These are phyloP conservation scores for Ocimum tenuiflorum DNA, from an alignment of 257 asterid genomes.

Conservation along the genomic window DNA sequence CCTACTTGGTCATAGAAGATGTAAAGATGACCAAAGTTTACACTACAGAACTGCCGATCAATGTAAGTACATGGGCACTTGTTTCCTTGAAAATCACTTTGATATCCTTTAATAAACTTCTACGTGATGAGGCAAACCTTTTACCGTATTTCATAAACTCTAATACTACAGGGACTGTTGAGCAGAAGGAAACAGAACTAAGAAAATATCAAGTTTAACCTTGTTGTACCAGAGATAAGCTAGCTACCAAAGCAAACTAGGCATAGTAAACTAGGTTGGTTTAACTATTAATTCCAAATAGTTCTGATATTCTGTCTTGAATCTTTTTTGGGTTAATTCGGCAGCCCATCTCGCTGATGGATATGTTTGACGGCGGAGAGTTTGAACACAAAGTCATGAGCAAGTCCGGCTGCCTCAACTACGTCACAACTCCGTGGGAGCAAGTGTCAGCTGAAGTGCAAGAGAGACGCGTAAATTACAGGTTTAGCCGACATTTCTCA, in stretches of 20 bases:
- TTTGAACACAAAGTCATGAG: slow-evolving; percentile 70
- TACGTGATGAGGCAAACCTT: not conserved
- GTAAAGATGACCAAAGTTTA: slow-evolving; percentile 53
- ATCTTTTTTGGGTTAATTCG: slow-evolving; percentile 6
- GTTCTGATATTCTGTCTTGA: too few species aligned
- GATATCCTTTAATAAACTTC: too few species aligned
- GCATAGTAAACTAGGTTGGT: too few species aligned
- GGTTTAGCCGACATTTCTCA: slow-evolving; percentile 56
- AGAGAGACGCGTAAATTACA: slow-evolving; percentile 63
- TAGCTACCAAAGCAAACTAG: too few species aligned
- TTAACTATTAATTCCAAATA: too few species aligned
- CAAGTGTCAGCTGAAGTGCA: slow-evolving; percentile 24
- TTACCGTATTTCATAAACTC: not conserved
- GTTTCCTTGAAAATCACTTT: not conserved
- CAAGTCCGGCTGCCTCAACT: slow-evolving; percentile 71
- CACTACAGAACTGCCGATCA: slow-evolving; percentile 50
- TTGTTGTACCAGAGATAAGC: too few species aligned
- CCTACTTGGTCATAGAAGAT: slow-evolving; percentile 49
- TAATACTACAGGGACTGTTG: not conserved
- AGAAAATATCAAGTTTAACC: not conserved
- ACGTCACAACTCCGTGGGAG: slow-evolving; percentile 59
- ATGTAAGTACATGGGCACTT: slow-evolving; percentile 34
- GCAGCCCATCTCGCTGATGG: slow-evolving; percentile 57
- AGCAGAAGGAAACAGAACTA: not conserved
- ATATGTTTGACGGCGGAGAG: slow-evolving; percentile 74